Base-by-base conservation (phyloP, 345 rosid species). In the Xanthoceras sorbifolium region DNA sequence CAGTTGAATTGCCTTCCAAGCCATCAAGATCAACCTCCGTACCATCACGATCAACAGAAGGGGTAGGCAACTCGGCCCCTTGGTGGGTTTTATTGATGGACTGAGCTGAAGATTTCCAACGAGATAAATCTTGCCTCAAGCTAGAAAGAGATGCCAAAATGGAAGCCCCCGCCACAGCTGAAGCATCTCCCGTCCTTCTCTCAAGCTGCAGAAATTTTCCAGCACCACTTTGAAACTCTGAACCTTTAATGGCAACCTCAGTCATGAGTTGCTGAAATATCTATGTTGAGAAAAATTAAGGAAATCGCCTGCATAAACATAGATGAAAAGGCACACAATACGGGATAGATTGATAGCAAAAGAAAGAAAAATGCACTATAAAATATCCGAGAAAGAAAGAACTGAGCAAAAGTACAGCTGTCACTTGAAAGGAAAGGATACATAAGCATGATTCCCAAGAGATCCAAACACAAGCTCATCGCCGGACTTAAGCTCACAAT, bases 391-490 rank as follows among this genome's bases (percentile, higher is more conserved):
- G 32, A 10, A 60, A 57, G 29, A 82, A 17, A 67, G 9, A 64
- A 46, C 26, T 12, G 29, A 17, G 9, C 44, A 26, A n/a, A 44
- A 4, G 6, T 64, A 52, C 5, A 65, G 72, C 81, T 68, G 23
- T 73, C 57, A 59, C 25, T 63, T 55, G 36, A 44, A 67, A 75
- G 32, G 29, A 64, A 77, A 89, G 97, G 97, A 94, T 94, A 94
- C 98, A 76, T 89, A 94, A 75, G 95, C 91, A 85, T 90, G 89
- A 82, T 81, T 87, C 73, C 90, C 89, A 38, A 61, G 69, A 14
- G 72, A 36, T 78, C 98, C 94, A 71, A 94, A 91, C 64, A 85
- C 83, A 61, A 94, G 78, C 79, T 94, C 98, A 73, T 94, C 98
- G 46, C 98, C 97, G 0, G 98, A 89, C 73, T 80, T 85, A 67